phyloP scores from a whole-genome alignment of 2,329 filamentous ascomycete genomes.

The Exophiala oligosperma region DNA sequence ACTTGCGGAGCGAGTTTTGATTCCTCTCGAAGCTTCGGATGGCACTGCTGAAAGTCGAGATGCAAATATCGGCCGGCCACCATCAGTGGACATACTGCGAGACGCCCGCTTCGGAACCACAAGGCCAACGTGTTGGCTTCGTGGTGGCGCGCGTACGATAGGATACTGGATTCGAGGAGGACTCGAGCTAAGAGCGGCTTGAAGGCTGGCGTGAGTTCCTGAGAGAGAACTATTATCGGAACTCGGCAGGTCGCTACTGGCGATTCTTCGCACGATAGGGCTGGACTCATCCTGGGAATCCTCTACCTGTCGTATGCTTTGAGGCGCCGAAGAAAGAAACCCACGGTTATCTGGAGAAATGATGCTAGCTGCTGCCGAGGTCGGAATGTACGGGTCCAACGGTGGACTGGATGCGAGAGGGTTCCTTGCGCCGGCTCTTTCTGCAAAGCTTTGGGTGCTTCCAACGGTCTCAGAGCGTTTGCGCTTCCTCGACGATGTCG shows the following conservation, averaged over 20 bases:
- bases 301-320: slow-evolving; percentile 14
- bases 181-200: slow-evolving; percentile 36
- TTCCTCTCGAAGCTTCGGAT: slow-evolving; percentile 39
- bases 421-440: slow-evolving; percentile 17
- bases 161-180: slow-evolving; percentile 32
- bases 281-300: slow-evolving; percentile 22
- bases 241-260: slow-evolving; percentile 9
- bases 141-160: slow-evolving; percentile 34
- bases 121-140: slow-evolving; percentile 43
- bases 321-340: slow-evolving; percentile 19
- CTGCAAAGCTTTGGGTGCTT: slow-evolving; percentile 11
- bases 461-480: slow-evolving; percentile 22
- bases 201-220: slow-evolving; percentile 36
- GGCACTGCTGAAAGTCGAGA: slow-evolving; percentile 47
- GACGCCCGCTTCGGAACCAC: slow-evolving; percentile 31
- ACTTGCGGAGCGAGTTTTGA: slow-evolving; percentile 33
- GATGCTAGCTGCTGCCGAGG: slow-evolving; percentile 32
- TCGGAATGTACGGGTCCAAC: slow-evolving; percentile 34
- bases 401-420: slow-evolving; percentile 41
- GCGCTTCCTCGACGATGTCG: slow-evolving; percentile 34
- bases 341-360: slow-evolving; percentile 13
- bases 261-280: slow-evolving; percentile 21
- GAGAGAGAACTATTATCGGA: slow-evolving; percentile 22
- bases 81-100: slow-evolving; percentile 35
- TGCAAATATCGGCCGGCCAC: slow-evolving; percentile 40